These are phyloP conservation scores for Trametes versicolor DNA, from an alignment of 1,284 basidiomycete species.

Conservation along the genomic window DNA sequence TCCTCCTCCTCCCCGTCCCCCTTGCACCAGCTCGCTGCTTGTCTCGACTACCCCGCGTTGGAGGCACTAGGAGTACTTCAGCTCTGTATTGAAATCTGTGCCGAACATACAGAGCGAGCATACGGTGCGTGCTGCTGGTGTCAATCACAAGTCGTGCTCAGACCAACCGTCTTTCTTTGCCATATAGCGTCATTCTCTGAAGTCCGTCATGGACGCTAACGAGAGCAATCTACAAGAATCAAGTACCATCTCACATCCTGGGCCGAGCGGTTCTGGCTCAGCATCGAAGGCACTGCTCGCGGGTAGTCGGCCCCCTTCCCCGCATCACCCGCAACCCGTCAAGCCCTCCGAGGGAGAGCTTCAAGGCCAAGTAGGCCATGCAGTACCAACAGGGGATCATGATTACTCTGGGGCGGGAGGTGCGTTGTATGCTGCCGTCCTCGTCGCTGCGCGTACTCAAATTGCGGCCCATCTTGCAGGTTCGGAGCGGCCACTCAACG, in stretches of 20 bases:
- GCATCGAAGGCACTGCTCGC: background rate
- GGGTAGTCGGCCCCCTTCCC: slow-evolving; percentile 17
- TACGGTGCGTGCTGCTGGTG: background rate
- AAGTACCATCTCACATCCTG: background rate
- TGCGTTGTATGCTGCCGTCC: background rate
- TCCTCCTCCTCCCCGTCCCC: background rate
- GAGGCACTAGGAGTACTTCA: background rate
- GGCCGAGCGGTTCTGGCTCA: background rate
- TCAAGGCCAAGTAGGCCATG: background rate
- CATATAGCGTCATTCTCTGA: background rate
- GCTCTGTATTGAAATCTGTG: background rate
- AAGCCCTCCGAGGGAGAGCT: slow-evolving; percentile 2
- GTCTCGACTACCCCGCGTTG: background rate
- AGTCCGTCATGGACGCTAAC: background rate
- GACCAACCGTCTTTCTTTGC: background rate
- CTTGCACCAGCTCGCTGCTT: background rate
- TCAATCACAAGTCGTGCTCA: slow-evolving; percentile 11
- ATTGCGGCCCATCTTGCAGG: background rate
- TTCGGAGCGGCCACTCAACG: slow-evolving; percentile 69
- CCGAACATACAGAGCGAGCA: background rate
- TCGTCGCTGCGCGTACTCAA: background rate
- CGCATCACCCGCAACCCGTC: slow-evolving; percentile 10
- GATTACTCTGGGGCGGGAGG: slow-evolving; percentile 8
- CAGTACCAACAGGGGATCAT: background rate
- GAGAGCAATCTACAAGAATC: background rate